A percentile compares a stretch with the other conserved stretches of the same genome.
phyloP scores from a whole-genome alignment of 148 eudicot genomes.

The Oxyria digyna region DNA sequence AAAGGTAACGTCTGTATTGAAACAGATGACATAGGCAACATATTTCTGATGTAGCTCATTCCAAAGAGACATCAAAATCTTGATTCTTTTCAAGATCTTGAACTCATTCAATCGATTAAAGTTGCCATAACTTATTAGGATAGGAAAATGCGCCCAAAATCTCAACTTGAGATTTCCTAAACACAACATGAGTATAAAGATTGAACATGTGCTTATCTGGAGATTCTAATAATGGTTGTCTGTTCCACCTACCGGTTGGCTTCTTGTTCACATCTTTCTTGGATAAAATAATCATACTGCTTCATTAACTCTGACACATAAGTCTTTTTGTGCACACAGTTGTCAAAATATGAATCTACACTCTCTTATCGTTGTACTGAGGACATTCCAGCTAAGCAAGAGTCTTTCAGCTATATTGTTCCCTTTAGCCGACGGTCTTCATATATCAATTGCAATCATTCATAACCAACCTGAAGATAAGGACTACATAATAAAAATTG shows the following conservation, averaged over 20 bases:
- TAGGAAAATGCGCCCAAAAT: constrained; percentile 84
- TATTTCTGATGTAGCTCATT: no score
- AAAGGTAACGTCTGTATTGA: no score
- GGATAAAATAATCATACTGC: constrained; percentile 62
- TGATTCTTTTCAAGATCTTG: constrained; percentile 58
- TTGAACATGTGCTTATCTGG: constrained; percentile 84
- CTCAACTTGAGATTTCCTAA: constrained; percentile 78
- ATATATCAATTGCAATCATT: constrained; percentile 53
- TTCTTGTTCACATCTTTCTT: constrained; percentile 92
- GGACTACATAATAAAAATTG: no score
- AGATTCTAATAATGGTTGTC: constrained; percentile 62
- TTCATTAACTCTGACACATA: constrained; percentile 67
- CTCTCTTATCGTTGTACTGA: constrained; percentile 68
- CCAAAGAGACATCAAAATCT: no score
- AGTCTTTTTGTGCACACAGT: constrained; percentile 82
- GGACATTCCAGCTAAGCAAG: constrained; percentile 79
- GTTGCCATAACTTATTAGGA: constrained; percentile 47
- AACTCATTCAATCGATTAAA: constrained; percentile 54
- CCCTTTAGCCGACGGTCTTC: constrained; percentile 64
- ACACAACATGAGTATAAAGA: constrained; percentile 62
- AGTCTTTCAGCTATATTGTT: constrained; percentile 56
- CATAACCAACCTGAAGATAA: no score
- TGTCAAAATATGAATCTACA: constrained; percentile 81
- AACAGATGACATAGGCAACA: no score
- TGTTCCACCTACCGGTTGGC: constrained; percentile 89